phyloP scores from a whole-genome alignment of 345 rosid species.

The Microcos paniculata region DNA sequence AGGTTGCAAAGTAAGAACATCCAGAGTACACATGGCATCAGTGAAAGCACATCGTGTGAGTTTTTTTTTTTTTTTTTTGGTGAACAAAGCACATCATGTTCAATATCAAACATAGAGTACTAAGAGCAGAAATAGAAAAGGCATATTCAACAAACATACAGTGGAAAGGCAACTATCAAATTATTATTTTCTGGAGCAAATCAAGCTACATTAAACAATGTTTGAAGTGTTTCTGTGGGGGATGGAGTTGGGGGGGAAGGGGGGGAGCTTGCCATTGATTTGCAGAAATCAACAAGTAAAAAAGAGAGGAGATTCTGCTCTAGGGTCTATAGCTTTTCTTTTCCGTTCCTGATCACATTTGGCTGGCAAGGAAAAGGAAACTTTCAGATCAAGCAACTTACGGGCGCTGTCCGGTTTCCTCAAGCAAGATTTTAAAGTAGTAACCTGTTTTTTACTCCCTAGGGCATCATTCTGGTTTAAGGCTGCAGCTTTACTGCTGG shows the following conservation, averaged over 20 bases:
- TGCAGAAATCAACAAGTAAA: background rate
- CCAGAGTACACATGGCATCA: background rate
- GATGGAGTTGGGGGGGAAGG: background rate
- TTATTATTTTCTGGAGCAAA: background rate
- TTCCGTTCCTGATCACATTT: conserved; percentile 18
- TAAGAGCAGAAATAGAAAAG: background rate
- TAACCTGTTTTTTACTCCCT: conserved; percentile 9
- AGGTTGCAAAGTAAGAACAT: background rate
- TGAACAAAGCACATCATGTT: background rate
- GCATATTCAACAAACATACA: background rate
- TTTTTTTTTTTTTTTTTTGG: too few species aligned
- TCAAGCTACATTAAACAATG: conserved; percentile 10
- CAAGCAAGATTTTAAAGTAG: conserved; percentile 34
- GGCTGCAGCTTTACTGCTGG: background rate
- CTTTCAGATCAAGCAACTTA: conserved; percentile 28
- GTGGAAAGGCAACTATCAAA: background rate
- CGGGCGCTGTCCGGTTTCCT: conserved; percentile 34
- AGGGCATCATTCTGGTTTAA: conserved; percentile 3
- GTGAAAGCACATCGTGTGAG: background rate
- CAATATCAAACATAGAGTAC: background rate
- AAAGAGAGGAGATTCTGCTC: conserved; percentile 6
- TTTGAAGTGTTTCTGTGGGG: background rate
- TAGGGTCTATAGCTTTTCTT: background rate
- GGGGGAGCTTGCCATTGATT: background rate
- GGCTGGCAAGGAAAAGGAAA: conserved; percentile 32